A percentile compares a stretch with the other conserved stretches of the same genome.
phyloP scores from a whole-genome alignment of 441 rosid genomes.

The Gossypium davidsonii region DNA sequence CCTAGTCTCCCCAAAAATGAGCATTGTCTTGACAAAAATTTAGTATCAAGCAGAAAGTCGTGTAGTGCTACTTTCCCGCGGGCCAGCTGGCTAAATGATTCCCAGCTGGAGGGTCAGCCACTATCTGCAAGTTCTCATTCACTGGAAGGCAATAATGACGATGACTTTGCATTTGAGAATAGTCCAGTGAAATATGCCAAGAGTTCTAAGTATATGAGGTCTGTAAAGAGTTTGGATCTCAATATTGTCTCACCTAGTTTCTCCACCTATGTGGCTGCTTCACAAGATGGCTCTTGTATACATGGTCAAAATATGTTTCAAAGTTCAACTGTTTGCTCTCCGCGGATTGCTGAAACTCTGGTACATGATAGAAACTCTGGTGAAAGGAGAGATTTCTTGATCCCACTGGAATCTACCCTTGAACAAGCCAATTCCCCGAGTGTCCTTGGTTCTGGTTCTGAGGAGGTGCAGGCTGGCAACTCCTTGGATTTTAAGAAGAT shows the following conservation, averaged over 20 bases:
- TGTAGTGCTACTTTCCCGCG: neutral
- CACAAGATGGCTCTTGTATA: neutral
- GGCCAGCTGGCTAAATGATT: slow-evolving; percentile 11
- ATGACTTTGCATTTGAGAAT: slow-evolving; percentile 11
- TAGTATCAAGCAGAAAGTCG: slow-evolving; percentile 20
- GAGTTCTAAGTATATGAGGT: slow-evolving; percentile 7
- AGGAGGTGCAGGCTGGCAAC: neutral
- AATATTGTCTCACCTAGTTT: slow-evolving; percentile 15
- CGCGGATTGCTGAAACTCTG: neutral
- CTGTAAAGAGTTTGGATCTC: slow-evolving; percentile 12
- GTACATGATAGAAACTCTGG: neutral
- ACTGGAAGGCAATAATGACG: slow-evolving; percentile 2
- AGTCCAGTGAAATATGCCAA: neutral
- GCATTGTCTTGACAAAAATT: slow-evolving; percentile 16
- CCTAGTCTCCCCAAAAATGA: slow-evolving; percentile 13
- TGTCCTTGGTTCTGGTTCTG: neutral
- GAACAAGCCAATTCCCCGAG: neutral
- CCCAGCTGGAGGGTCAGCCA: neutral
- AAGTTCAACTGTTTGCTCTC: neutral
- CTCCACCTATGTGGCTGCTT: slow-evolving; percentile 15
- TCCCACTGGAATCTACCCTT: slow-evolving; percentile 1
- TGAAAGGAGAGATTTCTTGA: neutral
- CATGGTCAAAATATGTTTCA: slow-evolving; percentile 15
- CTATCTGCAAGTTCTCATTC: neutral
- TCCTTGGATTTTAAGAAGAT: neutral